Evolutionary conservation across 1,284 basidiomycete species (phyloP).

Genomic region (Leccinum subrobustum): DNA sequence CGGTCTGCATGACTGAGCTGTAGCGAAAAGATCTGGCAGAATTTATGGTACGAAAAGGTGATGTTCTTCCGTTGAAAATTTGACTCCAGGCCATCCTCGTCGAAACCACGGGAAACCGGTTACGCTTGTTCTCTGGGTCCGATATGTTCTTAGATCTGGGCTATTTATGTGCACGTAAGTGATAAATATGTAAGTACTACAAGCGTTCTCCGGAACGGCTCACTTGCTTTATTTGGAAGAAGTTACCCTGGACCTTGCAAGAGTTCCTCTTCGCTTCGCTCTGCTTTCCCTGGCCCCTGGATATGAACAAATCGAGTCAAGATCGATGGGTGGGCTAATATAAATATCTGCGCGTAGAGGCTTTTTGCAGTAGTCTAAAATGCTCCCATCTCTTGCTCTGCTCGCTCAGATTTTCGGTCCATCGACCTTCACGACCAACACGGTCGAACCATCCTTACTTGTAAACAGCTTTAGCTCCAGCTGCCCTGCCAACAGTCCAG

Average conservation of each 20-base stretch:
- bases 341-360: constrained; percentile 13
- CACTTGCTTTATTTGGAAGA: not conserved
- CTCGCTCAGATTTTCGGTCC: constrained; percentile 19
- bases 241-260: not conserved
- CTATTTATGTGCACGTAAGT: no score
- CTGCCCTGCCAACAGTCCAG: constrained; percentile 41
- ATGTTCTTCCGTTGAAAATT: not conserved
- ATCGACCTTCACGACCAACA: constrained; percentile 16
- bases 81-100: not conserved
- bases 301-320: not conserved
- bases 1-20: not conserved
- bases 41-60: not conserved
- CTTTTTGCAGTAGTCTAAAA: constrained; percentile 2
- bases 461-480: constrained; percentile 37
- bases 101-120: not conserved
- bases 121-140: not conserved
- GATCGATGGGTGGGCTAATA: not conserved
- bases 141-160: not conserved
- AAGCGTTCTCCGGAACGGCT: not conserved
- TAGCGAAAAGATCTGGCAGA: not conserved
- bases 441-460: constrained; percentile 25
- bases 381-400: constrained; percentile 23
- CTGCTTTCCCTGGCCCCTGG: not conserved
- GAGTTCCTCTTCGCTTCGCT: not conserved
- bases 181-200: no score